phyloP scores from a whole-genome alignment of 208 protist species.

The Crithidia sp. region DNA sequence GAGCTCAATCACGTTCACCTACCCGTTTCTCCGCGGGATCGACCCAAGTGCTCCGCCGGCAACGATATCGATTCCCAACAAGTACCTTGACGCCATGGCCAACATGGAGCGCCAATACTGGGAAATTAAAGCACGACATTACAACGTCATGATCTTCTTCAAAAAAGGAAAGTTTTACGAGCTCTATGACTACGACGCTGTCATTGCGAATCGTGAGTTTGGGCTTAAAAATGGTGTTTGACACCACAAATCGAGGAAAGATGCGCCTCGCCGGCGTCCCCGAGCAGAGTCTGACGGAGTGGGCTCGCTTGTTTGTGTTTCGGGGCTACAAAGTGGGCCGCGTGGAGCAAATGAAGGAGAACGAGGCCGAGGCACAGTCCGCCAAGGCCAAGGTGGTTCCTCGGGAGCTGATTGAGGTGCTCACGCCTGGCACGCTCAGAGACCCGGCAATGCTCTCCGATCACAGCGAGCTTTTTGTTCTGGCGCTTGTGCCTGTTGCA shows the following conservation, averaged over 20 bases:
- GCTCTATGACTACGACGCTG: constrained; percentile 94
- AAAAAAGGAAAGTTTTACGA: constrained; percentile 98
- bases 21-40: constrained; percentile 80
- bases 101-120: constrained; percentile 96
- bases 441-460: constrained; percentile 85
- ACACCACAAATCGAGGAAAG: constrained; percentile 84
- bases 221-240: constrained; percentile 95
- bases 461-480: constrained; percentile 69
- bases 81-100: constrained; percentile 82
- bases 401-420: constrained; percentile 87
- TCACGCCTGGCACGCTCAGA: constrained; percentile 93
- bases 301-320: constrained; percentile 92
- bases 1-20: constrained; percentile 61
- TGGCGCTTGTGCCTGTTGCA: constrained; percentile 51
- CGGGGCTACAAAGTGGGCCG: constrained; percentile 93
- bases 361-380: constrained; percentile 29
- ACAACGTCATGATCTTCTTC: constrained; percentile 95
- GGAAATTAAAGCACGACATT: constrained; percentile 94
- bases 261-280: constrained; percentile 95
- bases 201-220: constrained; percentile 92
- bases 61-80: constrained; percentile 80
- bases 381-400: constrained; percentile 73
- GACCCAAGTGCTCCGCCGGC: constrained; percentile 56
- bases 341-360: constrained; percentile 93
- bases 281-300: constrained; percentile 90